phyloP scores from a whole-genome alignment of 139 green algal genomes.

The Haematococcus sp. region DNA sequence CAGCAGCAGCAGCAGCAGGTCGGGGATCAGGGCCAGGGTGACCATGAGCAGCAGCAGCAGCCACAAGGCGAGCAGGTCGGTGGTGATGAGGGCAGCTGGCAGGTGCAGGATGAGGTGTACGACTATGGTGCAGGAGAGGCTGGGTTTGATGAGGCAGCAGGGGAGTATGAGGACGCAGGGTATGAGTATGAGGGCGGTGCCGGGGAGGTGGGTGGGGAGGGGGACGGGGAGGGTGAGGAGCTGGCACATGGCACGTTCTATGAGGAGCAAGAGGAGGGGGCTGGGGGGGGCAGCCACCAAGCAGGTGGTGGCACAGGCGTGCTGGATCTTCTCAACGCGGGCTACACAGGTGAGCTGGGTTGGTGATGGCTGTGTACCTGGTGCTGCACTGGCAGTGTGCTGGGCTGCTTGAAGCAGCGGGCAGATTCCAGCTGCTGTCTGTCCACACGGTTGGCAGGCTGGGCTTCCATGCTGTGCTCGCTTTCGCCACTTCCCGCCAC shows the following conservation, averaged over 20 bases:
- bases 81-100: neutral
- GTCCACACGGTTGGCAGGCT: too few relatives aligned
- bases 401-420: too few relatives aligned
- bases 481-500: too few relatives aligned
- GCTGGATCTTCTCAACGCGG: neutral
- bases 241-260: neutral
- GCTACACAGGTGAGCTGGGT: neutral
- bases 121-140: neutral
- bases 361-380: neutral
- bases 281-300: neutral
- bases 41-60: neutral
- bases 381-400: too few relatives aligned
- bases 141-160: neutral
- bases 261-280: neutral
- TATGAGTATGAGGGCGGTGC: neutral
- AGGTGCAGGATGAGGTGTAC: neutral
- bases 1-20: neutral
- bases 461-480: too few relatives aligned
- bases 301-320: neutral
- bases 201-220: neutral
- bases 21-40: too few relatives aligned
- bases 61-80: neutral
- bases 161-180: neutral
- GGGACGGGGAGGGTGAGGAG: neutral
- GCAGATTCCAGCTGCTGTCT: too few relatives aligned